Evolutionary conservation across 2,329 filamentous ascomycete species (phyloP).

Genomic region (Remersonia thermophila): DNA sequence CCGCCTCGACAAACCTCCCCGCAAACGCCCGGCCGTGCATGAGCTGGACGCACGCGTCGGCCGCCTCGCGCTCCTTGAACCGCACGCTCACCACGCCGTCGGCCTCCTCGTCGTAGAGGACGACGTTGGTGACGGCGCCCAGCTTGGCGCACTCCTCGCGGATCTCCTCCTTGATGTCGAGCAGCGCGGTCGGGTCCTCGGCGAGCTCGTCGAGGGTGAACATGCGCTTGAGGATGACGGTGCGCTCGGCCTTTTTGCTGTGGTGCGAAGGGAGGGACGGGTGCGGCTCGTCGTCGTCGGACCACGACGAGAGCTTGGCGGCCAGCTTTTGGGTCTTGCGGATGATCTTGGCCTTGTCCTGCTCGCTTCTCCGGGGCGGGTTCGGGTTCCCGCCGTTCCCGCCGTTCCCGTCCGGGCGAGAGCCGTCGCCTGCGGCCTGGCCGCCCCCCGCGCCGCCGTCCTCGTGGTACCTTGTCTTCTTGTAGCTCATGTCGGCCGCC

Average conservation of each 20-base stretch:
- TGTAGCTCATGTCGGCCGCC: constrained; percentile 80
- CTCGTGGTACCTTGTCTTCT: constrained; percentile 61
- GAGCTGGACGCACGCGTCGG: constrained; percentile 55
- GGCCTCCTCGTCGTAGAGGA: constrained; percentile 75
- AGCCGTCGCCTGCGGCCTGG: constrained; percentile 1
- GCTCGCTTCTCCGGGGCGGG: constrained; percentile 31
- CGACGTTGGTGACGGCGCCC: constrained; percentile 80
- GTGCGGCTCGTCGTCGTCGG: constrained; percentile 73
- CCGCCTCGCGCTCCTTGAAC: constrained; percentile 61
- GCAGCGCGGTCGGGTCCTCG: constrained; percentile 67
- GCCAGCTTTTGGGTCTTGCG: constrained; percentile 83
- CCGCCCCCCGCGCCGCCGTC: constrained; percentile 11
- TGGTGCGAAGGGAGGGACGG: constrained; percentile 21
- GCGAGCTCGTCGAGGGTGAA: constrained; percentile 79
- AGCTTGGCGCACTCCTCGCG: constrained; percentile 79
- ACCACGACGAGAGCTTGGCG: constrained; percentile 89
- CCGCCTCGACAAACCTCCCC: constrained; percentile 58
- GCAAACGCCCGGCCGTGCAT: constrained; percentile 77
- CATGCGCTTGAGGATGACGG: constrained; percentile 84
- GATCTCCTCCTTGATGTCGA: constrained; percentile 93
- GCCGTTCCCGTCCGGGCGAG: neutral
- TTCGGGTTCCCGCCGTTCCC: neutral
- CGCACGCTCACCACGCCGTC: constrained; percentile 78
- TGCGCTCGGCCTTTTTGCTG: constrained; percentile 51
- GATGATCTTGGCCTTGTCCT: constrained; percentile 81